These are phyloP conservation scores for Penicillium maclennaniae DNA, from an alignment of 495 filamentous ascomycete genomes.

Conservation along the genomic window DNA sequence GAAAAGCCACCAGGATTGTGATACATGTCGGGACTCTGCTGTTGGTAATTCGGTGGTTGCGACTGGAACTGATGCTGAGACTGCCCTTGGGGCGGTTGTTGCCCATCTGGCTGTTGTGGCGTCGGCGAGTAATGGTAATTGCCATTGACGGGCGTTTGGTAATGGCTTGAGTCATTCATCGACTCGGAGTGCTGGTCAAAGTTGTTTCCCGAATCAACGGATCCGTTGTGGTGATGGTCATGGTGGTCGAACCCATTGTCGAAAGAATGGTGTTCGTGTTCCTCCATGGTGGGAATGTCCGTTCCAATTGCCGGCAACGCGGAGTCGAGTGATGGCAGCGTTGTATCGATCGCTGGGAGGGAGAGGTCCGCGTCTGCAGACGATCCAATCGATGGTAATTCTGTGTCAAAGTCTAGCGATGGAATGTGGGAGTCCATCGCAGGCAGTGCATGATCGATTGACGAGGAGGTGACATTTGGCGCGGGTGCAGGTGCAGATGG, in stretches of 20 bases:
- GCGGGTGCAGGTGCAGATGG: constrained; percentile 7
- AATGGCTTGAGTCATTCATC: constrained; percentile 23
- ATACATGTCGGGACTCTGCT: constrained; percentile 35
- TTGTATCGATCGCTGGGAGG: constrained; percentile 39
- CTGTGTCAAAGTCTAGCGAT: constrained; percentile 39
- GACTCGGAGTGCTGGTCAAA: constrained; percentile 24
- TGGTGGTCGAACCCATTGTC: constrained; percentile 16
- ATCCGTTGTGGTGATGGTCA: constrained; percentile 13
- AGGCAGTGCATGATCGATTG: constrained; percentile 19
- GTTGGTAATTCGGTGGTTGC: constrained; percentile 33
- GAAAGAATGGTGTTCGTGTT: constrained; percentile 18
- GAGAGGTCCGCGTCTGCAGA: constrained; percentile 27
- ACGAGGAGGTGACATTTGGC: constrained; percentile 10
- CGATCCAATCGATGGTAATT: constrained; percentile 23
- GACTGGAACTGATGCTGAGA: constrained; percentile 28
- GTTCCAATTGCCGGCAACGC: constrained; percentile 37
- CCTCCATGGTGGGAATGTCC: constrained; percentile 31
- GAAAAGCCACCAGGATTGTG: constrained; percentile 29
- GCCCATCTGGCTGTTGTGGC: constrained; percentile 20
- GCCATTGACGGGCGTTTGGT: constrained; percentile 31
- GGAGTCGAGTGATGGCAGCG: constrained; percentile 32
- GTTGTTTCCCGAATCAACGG: constrained; percentile 31
- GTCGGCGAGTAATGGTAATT: constrained; percentile 27
- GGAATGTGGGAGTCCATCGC: constrained; percentile 21
- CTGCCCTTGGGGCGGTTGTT: constrained; percentile 19